These are phyloP conservation scores for Anthracocystis walkeri DNA, from an alignment of 1,284 basidiomycete genomes.

Conservation along the genomic window DNA sequence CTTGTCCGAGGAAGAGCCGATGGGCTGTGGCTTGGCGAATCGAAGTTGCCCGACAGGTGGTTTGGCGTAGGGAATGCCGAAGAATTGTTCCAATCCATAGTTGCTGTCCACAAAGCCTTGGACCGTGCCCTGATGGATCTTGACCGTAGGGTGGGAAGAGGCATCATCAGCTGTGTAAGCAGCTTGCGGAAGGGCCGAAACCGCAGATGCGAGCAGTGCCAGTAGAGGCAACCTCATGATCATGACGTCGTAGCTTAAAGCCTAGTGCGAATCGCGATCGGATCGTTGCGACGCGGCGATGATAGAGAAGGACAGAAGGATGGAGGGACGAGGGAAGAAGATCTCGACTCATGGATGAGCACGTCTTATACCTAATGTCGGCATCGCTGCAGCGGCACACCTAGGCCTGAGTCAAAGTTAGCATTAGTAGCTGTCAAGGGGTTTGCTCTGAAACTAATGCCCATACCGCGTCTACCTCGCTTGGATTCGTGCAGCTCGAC, in stretches of 20 bases:
- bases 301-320: neutral
- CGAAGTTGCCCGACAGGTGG: constrained; percentile 41
- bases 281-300: neutral
- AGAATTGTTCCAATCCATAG: constrained; percentile 37
- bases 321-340: neutral
- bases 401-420: neutral
- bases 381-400: neutral
- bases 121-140: constrained; percentile 33
- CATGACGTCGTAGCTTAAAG: too few relatives aligned
- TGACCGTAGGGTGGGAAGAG: constrained; percentile 20
- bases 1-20: constrained; percentile 12
- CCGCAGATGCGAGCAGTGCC: constrained; percentile 9
- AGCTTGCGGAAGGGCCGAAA: constrained; percentile 16
- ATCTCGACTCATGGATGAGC: neutral
- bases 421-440: neutral
- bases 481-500: constrained; percentile 1
- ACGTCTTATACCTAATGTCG: constrained; percentile 7
- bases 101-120: constrained; percentile 20
- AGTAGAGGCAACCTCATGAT: constrained; percentile 10
- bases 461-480: constrained; percentile 1
- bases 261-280: too few relatives aligned
- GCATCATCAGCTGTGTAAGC: neutral
- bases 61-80: constrained; percentile 53
- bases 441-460: too few relatives aligned
- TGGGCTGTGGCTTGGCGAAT: constrained; percentile 38